A percentile compares a stretch with the other conserved stretches of the same genome.
phyloP scores from a whole-genome alignment of 2,329 filamentous ascomycete species.

The Colletotrichum camelliae region DNA sequence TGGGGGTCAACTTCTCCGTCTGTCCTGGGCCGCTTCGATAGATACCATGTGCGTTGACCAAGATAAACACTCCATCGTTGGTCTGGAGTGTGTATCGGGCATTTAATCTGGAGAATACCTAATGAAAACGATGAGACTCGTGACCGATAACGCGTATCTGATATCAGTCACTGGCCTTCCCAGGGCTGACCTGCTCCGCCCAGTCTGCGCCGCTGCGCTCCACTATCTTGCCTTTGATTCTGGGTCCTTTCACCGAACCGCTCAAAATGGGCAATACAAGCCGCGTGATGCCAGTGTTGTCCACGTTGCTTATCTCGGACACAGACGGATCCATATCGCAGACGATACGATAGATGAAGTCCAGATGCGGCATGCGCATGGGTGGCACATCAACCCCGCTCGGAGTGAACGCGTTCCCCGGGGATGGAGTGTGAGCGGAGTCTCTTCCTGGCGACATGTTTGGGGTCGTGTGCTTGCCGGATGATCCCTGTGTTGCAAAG shows the following conservation, averaged over 20 bases:
- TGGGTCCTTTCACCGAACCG: constrained; percentile 23
- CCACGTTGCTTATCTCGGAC: constrained; percentile 22
- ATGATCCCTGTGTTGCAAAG: neutral
- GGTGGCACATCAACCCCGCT: constrained; percentile 17
- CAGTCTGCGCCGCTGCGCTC: constrained; percentile 27
- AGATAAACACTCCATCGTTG: constrained; percentile 23
- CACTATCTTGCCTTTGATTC: constrained; percentile 24
- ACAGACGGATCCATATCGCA: constrained; percentile 21
- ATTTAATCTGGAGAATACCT: constrained; percentile 21
- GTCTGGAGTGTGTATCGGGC: constrained; percentile 26
- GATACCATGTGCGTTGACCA: constrained; percentile 24
- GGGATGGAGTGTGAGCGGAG: constrained; percentile 9
- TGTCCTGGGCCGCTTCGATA: constrained; percentile 2
- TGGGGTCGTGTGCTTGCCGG: neutral
- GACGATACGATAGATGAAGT: constrained; percentile 28
- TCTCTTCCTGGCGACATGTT: neutral
- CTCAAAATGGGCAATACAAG: constrained; percentile 26
- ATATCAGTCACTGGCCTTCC: constrained; percentile 7
- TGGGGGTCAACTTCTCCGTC: neutral
- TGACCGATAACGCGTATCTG: neutral
- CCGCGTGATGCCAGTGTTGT: constrained; percentile 17
- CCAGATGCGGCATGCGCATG: constrained; percentile 25
- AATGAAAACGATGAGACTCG: neutral
- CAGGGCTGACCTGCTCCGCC: constrained; percentile 18
- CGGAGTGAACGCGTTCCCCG: constrained; percentile 21